Percentiles rank a stretch among this genome's conserved stretches.
phyloP scores from a whole-genome alignment of 768 basidiomycete genomes.

The Peribolospora kevripleyi region DNA sequence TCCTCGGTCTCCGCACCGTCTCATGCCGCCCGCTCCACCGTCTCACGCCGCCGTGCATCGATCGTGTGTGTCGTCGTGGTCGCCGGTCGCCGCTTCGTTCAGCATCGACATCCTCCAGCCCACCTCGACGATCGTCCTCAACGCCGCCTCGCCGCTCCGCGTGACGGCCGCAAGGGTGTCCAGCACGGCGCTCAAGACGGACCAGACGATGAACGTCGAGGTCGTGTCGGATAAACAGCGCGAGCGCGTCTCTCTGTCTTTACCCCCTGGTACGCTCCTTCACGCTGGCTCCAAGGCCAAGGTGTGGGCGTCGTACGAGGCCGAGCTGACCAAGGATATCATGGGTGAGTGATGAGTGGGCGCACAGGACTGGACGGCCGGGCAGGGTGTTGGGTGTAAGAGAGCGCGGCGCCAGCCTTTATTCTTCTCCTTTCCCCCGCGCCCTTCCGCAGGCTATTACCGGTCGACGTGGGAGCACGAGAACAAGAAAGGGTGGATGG shows the following conservation, averaged over 20 bases:
- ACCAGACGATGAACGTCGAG: slow-evolving; percentile 23
- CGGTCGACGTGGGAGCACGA: slow-evolving; percentile 35
- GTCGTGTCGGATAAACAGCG: slow-evolving; percentile 29
- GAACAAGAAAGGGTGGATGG: slow-evolving; percentile 20
- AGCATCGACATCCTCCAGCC: slow-evolving; percentile 41
- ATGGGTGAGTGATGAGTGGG: slow-evolving; percentile 25
- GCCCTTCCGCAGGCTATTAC: slow-evolving; percentile 30
- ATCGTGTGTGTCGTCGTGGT: neutral
- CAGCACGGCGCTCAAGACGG: slow-evolving; percentile 30
- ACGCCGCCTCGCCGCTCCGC: slow-evolving; percentile 32
- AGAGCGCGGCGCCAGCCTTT: no score
- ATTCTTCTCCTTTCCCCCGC: no score
- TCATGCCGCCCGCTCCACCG: no score
- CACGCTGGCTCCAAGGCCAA: slow-evolving; percentile 44
- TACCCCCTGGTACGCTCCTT: slow-evolving; percentile 27
- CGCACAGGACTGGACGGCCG: neutral
- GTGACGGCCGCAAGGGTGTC: slow-evolving; percentile 35
- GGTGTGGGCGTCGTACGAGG: slow-evolving; percentile 42
- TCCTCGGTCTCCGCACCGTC: neutral
- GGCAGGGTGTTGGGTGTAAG: no score
- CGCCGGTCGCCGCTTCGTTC: neutral
- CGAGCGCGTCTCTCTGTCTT: slow-evolving; percentile 40
- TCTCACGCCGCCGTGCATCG: neutral
- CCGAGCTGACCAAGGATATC: slow-evolving; percentile 42
- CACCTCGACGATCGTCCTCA: slow-evolving; percentile 35